Evolutionary conservation across 257 asterid species (phyloP).

Genomic region (Capsicum baccatum): DNA sequence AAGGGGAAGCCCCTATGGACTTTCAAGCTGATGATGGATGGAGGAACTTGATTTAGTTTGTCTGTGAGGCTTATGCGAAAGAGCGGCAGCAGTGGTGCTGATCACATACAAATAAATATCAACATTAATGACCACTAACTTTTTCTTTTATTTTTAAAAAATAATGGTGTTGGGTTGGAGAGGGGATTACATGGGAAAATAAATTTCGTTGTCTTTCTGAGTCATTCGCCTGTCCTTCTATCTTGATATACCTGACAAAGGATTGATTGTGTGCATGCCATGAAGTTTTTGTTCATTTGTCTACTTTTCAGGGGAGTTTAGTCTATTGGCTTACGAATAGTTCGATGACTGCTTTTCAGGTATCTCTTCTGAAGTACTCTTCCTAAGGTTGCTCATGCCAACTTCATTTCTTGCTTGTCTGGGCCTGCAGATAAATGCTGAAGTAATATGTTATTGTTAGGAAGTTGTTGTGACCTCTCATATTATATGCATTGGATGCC

Average conservation of each 20-base stretch:
- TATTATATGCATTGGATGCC: background rate
- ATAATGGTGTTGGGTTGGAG: background rate
- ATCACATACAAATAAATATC: constrained; percentile 3
- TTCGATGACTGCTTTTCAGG: constrained; percentile 70
- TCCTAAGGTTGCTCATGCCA: background rate
- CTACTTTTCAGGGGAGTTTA: constrained; percentile 80
- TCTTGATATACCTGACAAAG: constrained; percentile 9
- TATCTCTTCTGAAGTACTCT: constrained; percentile 31
- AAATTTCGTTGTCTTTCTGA: background rate
- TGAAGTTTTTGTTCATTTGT: constrained; percentile 22
- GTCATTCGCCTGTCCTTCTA: constrained; percentile 8
- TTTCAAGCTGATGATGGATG: constrained; percentile 10
- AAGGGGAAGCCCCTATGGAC: background rate
- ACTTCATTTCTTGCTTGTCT: constrained; percentile 22
- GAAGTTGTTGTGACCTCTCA: background rate
- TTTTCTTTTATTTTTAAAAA: background rate
- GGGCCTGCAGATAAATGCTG: background rate
- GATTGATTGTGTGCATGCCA: background rate
- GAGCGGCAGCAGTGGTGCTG: background rate
- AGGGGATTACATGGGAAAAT: background rate
- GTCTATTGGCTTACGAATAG: constrained; percentile 87
- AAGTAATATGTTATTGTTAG: background rate
- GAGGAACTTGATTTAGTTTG: constrained; percentile 1
- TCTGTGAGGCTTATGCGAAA: constrained; percentile 10
- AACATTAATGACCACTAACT: background rate